Evolutionary conservation across 768 basidiomycete species (phyloP), one percentile per base, ranked within the genome.

Genomic region (Naematelia aurantialba): DNA sequence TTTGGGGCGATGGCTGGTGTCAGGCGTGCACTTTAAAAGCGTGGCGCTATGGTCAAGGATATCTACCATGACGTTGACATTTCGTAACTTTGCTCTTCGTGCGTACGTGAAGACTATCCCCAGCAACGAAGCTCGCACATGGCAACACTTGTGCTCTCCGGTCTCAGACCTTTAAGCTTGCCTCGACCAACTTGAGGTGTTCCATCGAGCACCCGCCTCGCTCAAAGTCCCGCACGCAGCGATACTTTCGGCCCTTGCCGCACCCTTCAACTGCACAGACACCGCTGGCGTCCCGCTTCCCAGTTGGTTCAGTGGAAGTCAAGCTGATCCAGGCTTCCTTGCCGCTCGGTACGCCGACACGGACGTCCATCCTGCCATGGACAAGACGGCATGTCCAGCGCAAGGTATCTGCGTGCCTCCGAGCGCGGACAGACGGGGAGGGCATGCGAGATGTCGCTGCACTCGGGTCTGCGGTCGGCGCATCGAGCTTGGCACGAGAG

Each of bases 401-500:
- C 3, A 72, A 52, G 11, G 25, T 26, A 19, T 52, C 49, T 2
- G 12, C 21, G 25, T 19, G 24, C 46, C 19, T 4, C 30, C 29
- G 14, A 12, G 22, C 45, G 54, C 56, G 14, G 14, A 29, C 19
- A 24, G 61, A 30, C 12, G 49, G 61, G 57, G 13, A 31, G 19
- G 27, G 49, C 47, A 42, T 52, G 46, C 17, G 58, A 55, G 25
- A 49, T 17, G 3, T 19, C 0, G 59, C 51, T 34, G 46, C 62
- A 12, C 55, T 58, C 14, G 52, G 63, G 5, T 66, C 47, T 4
- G 58, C 59, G 3, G 66, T 63, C 2, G 73, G 68, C 2, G 45
- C 59, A 47, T 73, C 69, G 51, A 69, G 64, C 44, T 71, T 74
- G 22, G 62, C 58, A 31, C 75, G 59, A 1, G 69, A 68, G 54